These are phyloP conservation scores for Pseudonitzschia multiseries DNA, from an alignment of 108 stramenopile species.

Conservation along the genomic window DNA sequence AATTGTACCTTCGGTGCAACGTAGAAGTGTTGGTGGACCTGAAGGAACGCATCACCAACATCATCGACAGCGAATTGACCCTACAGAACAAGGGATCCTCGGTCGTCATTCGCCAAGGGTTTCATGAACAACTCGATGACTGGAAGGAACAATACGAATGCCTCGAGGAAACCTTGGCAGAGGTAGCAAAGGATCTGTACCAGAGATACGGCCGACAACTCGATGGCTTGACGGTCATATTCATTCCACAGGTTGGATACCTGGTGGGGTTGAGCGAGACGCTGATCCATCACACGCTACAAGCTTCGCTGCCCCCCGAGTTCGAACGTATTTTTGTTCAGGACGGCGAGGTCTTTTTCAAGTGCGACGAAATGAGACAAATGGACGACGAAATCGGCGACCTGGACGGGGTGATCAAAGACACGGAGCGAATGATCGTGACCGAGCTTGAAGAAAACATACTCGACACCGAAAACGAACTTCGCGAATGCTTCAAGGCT, in stretches of 20 bases:
- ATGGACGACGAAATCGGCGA: conserved; percentile 93
- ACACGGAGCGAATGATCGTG: conserved; percentile 82
- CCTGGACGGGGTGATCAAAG: conserved; percentile 88
- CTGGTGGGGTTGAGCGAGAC: conserved; percentile 68
- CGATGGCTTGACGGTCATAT: conserved; percentile 74
- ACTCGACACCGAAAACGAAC: conserved; percentile 78
- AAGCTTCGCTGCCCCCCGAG: conserved; percentile 55
- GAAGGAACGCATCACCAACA: conserved; percentile 54
- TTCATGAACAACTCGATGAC: conserved; percentile 79
- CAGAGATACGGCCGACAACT: conserved; percentile 53
- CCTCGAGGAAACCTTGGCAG: conserved; percentile 54
- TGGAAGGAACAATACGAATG: conserved; percentile 77
- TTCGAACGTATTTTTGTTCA: conserved; percentile 79
- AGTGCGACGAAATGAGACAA: conserved; percentile 70
- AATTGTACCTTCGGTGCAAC: conserved; percentile 51
- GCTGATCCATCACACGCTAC: conserved; percentile 29
- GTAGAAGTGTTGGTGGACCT: conserved; percentile 44
- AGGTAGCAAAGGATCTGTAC: conserved; percentile 54
- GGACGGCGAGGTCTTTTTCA: conserved; percentile 84
- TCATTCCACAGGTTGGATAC: conserved; percentile 93
- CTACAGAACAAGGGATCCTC: conserved; percentile 43
- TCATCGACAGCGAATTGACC: conserved; percentile 76
- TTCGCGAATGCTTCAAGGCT: conserved; percentile 76
- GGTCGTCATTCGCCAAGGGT: conserved; percentile 71
- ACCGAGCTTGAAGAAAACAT: conserved; percentile 91